These are phyloP conservation scores for Botrytis tulipae DNA, from an alignment of 2,329 filamentous ascomycete genomes.

Conservation along the genomic window DNA sequence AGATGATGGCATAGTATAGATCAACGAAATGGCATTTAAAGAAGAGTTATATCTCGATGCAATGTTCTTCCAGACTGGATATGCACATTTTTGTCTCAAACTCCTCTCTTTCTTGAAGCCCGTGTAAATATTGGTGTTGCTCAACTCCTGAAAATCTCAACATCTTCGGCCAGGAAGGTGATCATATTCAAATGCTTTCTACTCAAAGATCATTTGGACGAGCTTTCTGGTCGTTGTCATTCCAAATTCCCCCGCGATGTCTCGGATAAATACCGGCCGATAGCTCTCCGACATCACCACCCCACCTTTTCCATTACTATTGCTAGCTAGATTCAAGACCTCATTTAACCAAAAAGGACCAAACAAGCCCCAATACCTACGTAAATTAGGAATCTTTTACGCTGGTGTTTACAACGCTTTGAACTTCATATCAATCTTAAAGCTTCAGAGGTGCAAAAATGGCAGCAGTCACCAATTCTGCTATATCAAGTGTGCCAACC, in stretches of 20 bases:
- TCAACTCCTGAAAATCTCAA: fast-evolving
- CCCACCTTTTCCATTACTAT: background rate
- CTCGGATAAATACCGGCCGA: conserved; percentile 10
- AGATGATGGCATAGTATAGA: background rate
- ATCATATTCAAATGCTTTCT: background rate
- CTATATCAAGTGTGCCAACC: conserved; percentile 12
- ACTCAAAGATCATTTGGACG: background rate
- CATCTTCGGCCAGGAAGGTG: background rate
- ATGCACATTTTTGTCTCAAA: background rate
- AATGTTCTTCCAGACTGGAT: background rate
- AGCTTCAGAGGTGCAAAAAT: conserved; percentile 3
- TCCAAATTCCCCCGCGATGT: background rate
- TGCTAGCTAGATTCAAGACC: background rate
- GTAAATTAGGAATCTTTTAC: background rate
- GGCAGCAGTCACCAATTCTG: conserved; percentile 22
- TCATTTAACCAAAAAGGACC: background rate
- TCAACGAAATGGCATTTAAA: background rate
- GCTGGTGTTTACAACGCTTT: background rate
- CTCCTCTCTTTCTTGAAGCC: background rate
- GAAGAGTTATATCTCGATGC: background rate
- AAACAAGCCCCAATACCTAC: background rate
- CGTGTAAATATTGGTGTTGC: background rate
- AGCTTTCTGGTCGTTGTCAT: background rate
- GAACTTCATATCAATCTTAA: background rate
- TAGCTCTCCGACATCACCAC: background rate